Percentiles rank a stretch among this genome's conserved stretches.
These are phyloP conservation scores for Sanghuangporus baumii DNA, from an alignment of 1,284 basidiomycete genomes.

Conservation along the genomic window DNA sequence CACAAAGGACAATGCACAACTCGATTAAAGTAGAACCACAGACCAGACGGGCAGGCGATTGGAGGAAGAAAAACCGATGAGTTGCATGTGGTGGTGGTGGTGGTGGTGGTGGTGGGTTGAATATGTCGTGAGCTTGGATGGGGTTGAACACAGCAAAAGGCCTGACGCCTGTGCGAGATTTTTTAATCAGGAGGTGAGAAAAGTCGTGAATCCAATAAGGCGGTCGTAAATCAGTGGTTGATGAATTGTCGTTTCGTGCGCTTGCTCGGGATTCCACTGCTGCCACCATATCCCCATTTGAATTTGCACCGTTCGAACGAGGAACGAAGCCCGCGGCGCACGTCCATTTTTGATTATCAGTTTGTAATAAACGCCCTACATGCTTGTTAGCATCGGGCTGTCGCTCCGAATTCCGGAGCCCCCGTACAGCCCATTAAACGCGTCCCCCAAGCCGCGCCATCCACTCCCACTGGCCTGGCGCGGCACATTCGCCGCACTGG, in stretches of 20 bases:
- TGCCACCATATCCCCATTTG: background rate
- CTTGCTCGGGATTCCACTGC: background rate
- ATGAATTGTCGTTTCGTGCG: background rate
- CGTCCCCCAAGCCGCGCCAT: constrained; percentile 15
- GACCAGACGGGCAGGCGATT: background rate
- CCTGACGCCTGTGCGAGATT: background rate
- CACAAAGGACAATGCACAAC: background rate
- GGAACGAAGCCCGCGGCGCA: background rate
- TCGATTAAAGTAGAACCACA: background rate
- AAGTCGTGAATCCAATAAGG: background rate
- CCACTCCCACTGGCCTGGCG: background rate
- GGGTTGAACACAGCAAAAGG: background rate
- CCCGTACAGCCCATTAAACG: constrained; percentile 10
- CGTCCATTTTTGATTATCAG: background rate
- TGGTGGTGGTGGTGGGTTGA: too few relatives aligned
- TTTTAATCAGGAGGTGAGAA: background rate
- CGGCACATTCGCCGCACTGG: background rate
- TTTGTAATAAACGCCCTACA: constrained; percentile 1
- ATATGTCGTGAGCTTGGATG: background rate
- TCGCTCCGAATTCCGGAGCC: constrained; percentile 17
- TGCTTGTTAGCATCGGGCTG: constrained; percentile 17
- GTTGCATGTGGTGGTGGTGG: background rate
- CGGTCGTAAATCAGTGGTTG: background rate
- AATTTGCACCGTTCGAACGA: background rate
- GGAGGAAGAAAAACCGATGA: background rate